Percentiles rank a stretch among this genome's conserved stretches.
Conservation (phyloP, 441 rosid species). For the Adansonia madagascariensis region DNA sequence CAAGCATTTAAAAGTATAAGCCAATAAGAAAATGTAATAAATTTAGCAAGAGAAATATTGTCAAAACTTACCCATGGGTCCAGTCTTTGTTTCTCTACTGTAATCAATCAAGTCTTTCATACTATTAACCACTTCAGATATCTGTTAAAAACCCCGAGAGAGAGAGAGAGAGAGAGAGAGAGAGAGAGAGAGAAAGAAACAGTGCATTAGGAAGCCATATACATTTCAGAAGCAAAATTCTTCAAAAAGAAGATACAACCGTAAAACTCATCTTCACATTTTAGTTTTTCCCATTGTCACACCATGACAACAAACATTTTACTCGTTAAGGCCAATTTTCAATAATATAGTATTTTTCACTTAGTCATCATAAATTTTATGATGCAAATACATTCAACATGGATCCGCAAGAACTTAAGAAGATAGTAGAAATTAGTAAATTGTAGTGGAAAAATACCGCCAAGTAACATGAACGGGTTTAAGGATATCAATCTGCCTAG, state of each 20-base stretch:
- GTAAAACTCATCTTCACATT: conserved; percentile 7
- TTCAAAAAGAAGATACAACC: not conserved
- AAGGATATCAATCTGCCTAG: not conserved
- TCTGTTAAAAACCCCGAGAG: conserved; percentile 53
- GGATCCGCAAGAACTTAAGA: not conserved
- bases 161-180: not conserved
- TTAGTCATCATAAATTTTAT: not conserved
- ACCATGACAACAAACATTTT: conserved; percentile 12
- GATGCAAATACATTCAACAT: not conserved
- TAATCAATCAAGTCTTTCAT: conserved; percentile 99
- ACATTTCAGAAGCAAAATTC: not conserved
- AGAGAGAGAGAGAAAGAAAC: not conserved
- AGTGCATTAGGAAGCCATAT: not conserved
- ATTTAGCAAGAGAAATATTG: conserved; percentile 12
- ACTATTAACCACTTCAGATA: conserved; percentile 97
- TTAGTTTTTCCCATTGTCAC: not conserved
- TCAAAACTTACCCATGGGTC: conserved; percentile 87
- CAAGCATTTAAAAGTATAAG: not conserved
- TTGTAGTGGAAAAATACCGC: not conserved
- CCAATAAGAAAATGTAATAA: not conserved
- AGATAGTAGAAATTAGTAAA: not conserved
- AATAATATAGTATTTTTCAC: not conserved
- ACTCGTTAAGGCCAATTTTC: not conserved
- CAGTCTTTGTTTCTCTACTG: conserved; percentile 82
- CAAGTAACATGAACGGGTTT: not conserved